phyloP scores from a whole-genome alignment of 768 basidiomycete species.

The Rhodosporidiobolus odoratus region DNA sequence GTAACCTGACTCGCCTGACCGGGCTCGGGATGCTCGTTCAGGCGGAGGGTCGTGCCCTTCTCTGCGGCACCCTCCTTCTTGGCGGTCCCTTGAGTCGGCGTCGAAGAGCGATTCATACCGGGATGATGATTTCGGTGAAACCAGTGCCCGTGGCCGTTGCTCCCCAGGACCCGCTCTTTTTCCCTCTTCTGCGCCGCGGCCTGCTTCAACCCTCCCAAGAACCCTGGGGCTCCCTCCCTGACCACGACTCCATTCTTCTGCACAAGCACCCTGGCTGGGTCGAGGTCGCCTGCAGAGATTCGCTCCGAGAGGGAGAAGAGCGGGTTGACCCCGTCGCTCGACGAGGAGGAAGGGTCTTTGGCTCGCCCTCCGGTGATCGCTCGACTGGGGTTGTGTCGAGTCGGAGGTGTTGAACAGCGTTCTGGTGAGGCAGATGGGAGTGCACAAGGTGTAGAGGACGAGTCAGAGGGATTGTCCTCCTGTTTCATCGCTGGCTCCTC shows the following conservation, averaged over 20 bases:
- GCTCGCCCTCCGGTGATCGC: background rate
- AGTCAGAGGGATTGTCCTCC: too few relatives aligned
- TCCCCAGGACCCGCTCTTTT: background rate
- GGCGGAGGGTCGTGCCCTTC: background rate
- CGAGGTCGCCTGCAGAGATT: background rate
- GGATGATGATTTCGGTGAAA: background rate
- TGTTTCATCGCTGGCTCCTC: too few relatives aligned
- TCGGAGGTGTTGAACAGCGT: too few relatives aligned
- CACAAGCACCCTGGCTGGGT: background rate
- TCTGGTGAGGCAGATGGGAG: too few relatives aligned
- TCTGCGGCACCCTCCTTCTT: background rate
- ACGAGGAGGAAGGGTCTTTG: background rate
- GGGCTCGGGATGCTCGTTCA: background rate
- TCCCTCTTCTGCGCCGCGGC: background rate
- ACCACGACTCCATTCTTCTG: background rate
- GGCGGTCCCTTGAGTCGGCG: background rate
- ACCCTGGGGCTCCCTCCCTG: background rate
- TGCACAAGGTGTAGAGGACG: too few relatives aligned
- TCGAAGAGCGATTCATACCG: too few relatives aligned
- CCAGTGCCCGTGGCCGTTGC: background rate
- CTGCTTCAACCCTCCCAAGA: too few relatives aligned
- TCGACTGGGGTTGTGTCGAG: background rate
- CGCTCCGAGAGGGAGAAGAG: constrained; percentile 15
- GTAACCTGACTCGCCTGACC: background rate
- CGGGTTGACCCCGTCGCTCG: constrained; percentile 24